Base-by-base conservation (phyloP, 2,329 filamentous ascomycete species). In the Cladosporium sphaerospermum region DNA sequence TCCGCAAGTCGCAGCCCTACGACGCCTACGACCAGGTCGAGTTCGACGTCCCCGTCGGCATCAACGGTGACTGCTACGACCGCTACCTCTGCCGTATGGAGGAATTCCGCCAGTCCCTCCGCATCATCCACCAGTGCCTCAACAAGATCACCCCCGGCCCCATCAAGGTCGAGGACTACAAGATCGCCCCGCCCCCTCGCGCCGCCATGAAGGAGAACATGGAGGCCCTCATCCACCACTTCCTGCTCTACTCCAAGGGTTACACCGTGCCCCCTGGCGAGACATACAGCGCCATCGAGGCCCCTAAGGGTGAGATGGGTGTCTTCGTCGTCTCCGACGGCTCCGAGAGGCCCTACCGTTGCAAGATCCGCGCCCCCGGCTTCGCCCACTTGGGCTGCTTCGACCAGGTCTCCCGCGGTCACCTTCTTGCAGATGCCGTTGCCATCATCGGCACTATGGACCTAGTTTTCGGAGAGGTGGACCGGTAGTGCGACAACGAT, bases 141-240 rank as follows among this genome's bases (percentile, higher is more conserved):
- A 97, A 99, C 81, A 89, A 99, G 79, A 99, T 99, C 89, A 92
- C 95, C 45, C 81, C 88, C 45, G 93, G 93, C 28, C 93, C 93
- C 49, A 82, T 97, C 69, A 88, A 92, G 62, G 89, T 96, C 40
- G 93, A 99, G 75, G 93, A 99, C 75, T 99, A 97, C 84, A 99
- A 99, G 83, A 83, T 99, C 67, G 87, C 89, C 2, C 93, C 93
- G 18, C 93, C 93, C 57, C 95, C 93, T n/a, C 85, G 93, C 67
- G 80, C 89, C 42, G 93, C 93, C 67, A 99, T 99, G 93, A 99
- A 99, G 82, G 93, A 99, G 83, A 99, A 99, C 79, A 99, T 99
- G 95, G 93, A 99, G 77, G 91, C 93, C 37, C 82, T 99, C 41
- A 99, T 99, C 70, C 93, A 99, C 77, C 93, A 99, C 79, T 99